Conservation (phyloP, 2,329 filamentous ascomycete genomes). For the Microcyclospora pomicola region DNA sequence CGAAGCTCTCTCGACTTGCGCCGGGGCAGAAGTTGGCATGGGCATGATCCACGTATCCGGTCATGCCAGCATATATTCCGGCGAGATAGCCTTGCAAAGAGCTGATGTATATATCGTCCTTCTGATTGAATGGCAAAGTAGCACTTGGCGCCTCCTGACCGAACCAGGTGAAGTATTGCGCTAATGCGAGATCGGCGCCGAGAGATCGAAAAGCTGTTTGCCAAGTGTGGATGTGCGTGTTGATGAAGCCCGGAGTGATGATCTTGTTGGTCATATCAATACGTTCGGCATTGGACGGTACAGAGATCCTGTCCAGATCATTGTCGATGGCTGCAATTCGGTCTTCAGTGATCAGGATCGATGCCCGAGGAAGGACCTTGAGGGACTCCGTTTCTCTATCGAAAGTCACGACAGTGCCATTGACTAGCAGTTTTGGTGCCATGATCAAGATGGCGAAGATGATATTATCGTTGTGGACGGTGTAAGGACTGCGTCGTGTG, state of each 20-base stretch:
- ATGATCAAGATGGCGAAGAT: slow-evolving; percentile 1
- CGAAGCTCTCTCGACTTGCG: slow-evolving; percentile 12
- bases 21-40: slow-evolving; percentile 12
- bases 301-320: slow-evolving; percentile 5
- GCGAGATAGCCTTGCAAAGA: slow-evolving; percentile 29
- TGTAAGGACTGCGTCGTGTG: too few relatives aligned
- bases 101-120: slow-evolving; percentile 36
- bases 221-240: slow-evolving; percentile 43
- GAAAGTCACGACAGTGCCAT: slow-evolving; percentile 32
- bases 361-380: slow-evolving; percentile 28
- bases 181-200: slow-evolving; percentile 36
- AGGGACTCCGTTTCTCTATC: slow-evolving; percentile 22
- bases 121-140: slow-evolving; percentile 20
- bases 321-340: slow-evolving; percentile 24
- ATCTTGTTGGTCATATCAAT: slow-evolving; percentile 41
- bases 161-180: slow-evolving; percentile 35
- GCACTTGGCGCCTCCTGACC: slow-evolving; percentile 19
- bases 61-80: slow-evolving; percentile 30
- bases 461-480: too few relatives aligned
- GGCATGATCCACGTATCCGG: slow-evolving; percentile 29
- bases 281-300: slow-evolving; percentile 24
- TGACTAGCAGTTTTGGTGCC: slow-evolving; percentile 17
- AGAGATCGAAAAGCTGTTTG: slow-evolving; percentile 43
- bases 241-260: slow-evolving; percentile 41
- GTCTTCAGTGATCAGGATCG: slow-evolving; percentile 28